Evolutionary conservation across 495 filamentous ascomycete genomes (phyloP).

Genomic region (Schizothecium vesticola): DNA sequence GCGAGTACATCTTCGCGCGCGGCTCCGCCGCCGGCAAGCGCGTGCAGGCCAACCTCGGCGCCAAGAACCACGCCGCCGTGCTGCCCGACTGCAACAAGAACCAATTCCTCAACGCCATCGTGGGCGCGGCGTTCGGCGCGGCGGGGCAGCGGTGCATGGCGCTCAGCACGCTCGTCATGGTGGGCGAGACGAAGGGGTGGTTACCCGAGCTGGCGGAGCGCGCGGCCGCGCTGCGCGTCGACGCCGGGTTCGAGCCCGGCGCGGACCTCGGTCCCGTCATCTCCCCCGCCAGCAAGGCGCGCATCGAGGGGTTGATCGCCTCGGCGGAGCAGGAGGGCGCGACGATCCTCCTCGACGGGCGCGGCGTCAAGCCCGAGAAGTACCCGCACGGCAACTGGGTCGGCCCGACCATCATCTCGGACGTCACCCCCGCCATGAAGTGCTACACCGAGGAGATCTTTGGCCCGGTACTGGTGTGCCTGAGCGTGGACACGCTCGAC

Average conservation of each 20-base stretch:
- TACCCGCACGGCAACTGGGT: conserved; percentile 98
- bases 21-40: conserved; percentile 87
- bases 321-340: conserved; percentile 90
- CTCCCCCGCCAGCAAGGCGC: conserved; percentile 80
- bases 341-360: conserved; percentile 88
- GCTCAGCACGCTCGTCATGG: conserved; percentile 86
- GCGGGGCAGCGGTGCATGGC: conserved; percentile 99
- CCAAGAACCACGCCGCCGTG: conserved; percentile 96
- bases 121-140: conserved; percentile 92
- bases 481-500: conserved; percentile 78
- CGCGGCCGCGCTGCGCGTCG: conserved; percentile 81
- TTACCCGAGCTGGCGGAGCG: conserved; percentile 84
- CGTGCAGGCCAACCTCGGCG: conserved; percentile 96
- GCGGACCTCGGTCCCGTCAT: conserved; percentile 97
- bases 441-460: conserved; percentile 99
- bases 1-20: conserved; percentile 91
- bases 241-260: conserved; percentile 91
- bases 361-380: conserved; percentile 80
- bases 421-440: conserved; percentile 84
- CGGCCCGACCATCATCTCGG: conserved; percentile 89
- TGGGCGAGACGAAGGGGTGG: conserved; percentile 93
- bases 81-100: conserved; percentile 98
- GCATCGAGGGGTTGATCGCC: conserved; percentile 85
- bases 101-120: conserved; percentile 88
- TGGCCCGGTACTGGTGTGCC: conserved; percentile 84